Evolutionary conservation across 345 rosid genomes (phyloP), one percentile per base, ranked within the genome.

Genomic region (Lepidium sativum): DNA sequence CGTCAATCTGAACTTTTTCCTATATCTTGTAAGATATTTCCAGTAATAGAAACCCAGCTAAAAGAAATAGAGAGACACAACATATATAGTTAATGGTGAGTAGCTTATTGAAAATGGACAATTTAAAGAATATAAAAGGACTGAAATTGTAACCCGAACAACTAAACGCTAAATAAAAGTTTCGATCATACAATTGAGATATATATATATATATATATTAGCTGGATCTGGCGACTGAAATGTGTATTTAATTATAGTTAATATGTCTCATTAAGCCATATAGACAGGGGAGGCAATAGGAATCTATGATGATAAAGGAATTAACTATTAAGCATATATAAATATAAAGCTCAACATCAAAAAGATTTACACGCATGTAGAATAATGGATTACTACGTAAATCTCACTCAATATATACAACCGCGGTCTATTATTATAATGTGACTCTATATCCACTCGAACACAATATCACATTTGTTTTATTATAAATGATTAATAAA

Each of bases 371-470:
- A 63, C 57, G 69, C 58, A 63, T 71, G 69, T 63, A 37, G 12
- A 47, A 54, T 63, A 38, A 39, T 47, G 12, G 70, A 64, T 56
- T 17, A 71, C 54, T 71, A 48, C 75, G 70, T 71, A 71, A 71
- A 64, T 29, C 75, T 71, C 70, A 71, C 75, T 71, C 75, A 56
- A 71, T 40, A 63, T 40, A 63, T 61, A 49, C 38, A 6, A 48
- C 41, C 14, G 5, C 43, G 43, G 37, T 13, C 49, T 27, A 63
- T 39, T 47, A 55, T 54, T 39, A 71, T 71, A 39, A 71, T 63
- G 33, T 21, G 18, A 48, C 23, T 55, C 43, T 49, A 57, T 23
- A 72, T 65, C 67, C 60, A 65, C 70, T 58, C 20, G 14, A 42
- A 59, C 55, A 65, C 54, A 71, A 42, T 52, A 60, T 25, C 45